Percentiles rank a stretch among this genome's conserved stretches.
Evolutionary conservation across 495 filamentous ascomycete species (phyloP).

Genomic region (Penicillium canescens): DNA sequence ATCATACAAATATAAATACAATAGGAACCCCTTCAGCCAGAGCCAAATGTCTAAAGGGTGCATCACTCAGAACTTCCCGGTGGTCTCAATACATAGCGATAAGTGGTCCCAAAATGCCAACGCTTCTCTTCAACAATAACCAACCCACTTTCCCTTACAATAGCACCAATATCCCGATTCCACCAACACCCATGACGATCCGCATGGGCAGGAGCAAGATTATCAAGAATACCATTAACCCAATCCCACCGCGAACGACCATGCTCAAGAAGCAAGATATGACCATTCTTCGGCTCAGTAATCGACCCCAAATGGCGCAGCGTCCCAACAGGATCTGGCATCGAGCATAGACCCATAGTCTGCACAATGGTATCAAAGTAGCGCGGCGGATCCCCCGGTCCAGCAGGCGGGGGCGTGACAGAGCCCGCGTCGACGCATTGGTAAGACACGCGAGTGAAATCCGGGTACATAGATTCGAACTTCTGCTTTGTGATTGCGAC

Average conservation of each 20-base stretch:
- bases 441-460: constrained; percentile 45
- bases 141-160: constrained; percentile 79
- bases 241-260: constrained; percentile 75
- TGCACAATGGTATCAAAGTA: constrained; percentile 85
- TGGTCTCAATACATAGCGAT: constrained; percentile 62
- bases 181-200: constrained; percentile 92
- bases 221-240: constrained; percentile 79
- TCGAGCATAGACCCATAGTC: constrained; percentile 92
- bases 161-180: constrained; percentile 84
- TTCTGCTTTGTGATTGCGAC: constrained; percentile 59
- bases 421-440: constrained; percentile 38
- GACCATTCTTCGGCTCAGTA: constrained; percentile 54
- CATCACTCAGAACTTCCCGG: constrained; percentile 6
- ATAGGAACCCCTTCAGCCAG: neutral
- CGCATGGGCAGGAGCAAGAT: constrained; percentile 74
- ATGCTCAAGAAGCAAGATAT: constrained; percentile 88
- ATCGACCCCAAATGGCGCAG: constrained; percentile 52
- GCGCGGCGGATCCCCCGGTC: neutral
- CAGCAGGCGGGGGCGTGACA: constrained; percentile 12
- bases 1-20: neutral
- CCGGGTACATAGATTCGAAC: constrained; percentile 51
- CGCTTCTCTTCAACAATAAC: constrained; percentile 71
- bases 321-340: constrained; percentile 67
- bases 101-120: constrained; percentile 77
- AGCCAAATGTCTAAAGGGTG: neutral